Evolutionary conservation across 495 filamentous ascomycete genomes (phyloP).

Genomic region (Geoglossum glabrum): DNA sequence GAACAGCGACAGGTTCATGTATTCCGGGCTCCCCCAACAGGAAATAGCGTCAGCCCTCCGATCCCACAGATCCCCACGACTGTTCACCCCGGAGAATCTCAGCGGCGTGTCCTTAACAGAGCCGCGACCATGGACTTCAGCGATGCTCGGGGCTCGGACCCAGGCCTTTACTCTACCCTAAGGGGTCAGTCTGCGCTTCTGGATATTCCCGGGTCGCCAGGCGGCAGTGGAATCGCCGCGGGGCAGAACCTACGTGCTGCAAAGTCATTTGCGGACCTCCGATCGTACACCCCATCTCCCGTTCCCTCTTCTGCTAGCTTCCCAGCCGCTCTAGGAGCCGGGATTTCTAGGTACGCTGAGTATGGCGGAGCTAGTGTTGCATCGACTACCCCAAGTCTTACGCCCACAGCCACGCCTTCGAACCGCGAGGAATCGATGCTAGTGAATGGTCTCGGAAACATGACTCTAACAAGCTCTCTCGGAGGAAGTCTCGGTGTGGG

Average conservation of each 20-base stretch:
- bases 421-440: constrained; percentile 45
- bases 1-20: constrained; percentile 78
- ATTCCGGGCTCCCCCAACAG: constrained; percentile 43
- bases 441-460: constrained; percentile 43
- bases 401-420: constrained; percentile 50
- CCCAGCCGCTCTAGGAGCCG: constrained; percentile 46
- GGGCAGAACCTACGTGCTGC: constrained; percentile 72
- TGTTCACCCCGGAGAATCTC: constrained; percentile 48
- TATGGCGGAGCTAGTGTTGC: constrained; percentile 32
- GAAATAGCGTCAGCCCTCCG: constrained; percentile 43
- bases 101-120: constrained; percentile 66
- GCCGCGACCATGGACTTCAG: constrained; percentile 98
- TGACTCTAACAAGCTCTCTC: constrained; percentile 25
- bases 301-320: constrained; percentile 78
- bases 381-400: constrained; percentile 55
- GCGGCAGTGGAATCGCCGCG: constrained; percentile 31
- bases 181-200: constrained; percentile 52
- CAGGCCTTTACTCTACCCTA: constrained; percentile 48
- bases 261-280: constrained; percentile 90
- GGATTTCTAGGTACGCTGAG: constrained; percentile 41
- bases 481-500: constrained; percentile 38
- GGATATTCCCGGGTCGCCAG: constrained; percentile 67
- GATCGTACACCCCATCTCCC: constrained; percentile 86
- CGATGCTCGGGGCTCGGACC: constrained; percentile 55
- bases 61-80: constrained; percentile 32